Evolutionary conservation across 257 asterid species (phyloP), one percentile per base, ranked within the genome.

Genomic region (Solanum tarapatanum): DNA sequence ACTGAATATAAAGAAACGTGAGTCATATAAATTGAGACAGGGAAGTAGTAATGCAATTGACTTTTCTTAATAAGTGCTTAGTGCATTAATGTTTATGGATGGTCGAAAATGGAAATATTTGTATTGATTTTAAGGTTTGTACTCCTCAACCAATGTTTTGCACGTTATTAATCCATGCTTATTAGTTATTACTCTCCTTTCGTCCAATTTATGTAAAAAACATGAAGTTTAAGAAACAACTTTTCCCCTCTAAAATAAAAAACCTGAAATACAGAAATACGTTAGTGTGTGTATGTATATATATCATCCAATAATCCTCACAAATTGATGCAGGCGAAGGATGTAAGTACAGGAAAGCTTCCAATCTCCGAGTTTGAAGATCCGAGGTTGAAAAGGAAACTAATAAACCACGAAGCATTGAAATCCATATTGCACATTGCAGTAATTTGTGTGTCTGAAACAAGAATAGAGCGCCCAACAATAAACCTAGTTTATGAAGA

Each of bases 381-480:
- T 58, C 93, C 90, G 5, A 89, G 60, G 70, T 75, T 95, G 92
- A 84, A 88, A 82, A 96, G 93, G n/a, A 87, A 89, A 33, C 84
- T 92, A 35, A 28, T 28, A 26, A 89, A 91, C 83, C 83, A 73
- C 8, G 91, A 88, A 24, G 98, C 93, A 85, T 94, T 94, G 64
- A 92, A 94, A 84, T 93, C 98, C 88, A 94, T 92, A 74, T 76
- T 95, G 92, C 93, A 94, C 77, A 88, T 94, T 88, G 97, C 98
- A 86, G 95, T 94, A 75, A 87, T 93, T 30, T 95, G 97, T 85
- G 95, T 91, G 13, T 92, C 95, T 33, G 91, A 91, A 87, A 93
- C 98, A 43, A 92, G 97, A 89, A 89, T 86, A 4, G 96, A 94
- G 2, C 96, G 98, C 2, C 98, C 98, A 84, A 90, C 97, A 26